Evolutionary conservation across 768 basidiomycete genomes (phyloP), one percentile per base, ranked within the genome.

Genomic region (Russula ochroleuca): DNA sequence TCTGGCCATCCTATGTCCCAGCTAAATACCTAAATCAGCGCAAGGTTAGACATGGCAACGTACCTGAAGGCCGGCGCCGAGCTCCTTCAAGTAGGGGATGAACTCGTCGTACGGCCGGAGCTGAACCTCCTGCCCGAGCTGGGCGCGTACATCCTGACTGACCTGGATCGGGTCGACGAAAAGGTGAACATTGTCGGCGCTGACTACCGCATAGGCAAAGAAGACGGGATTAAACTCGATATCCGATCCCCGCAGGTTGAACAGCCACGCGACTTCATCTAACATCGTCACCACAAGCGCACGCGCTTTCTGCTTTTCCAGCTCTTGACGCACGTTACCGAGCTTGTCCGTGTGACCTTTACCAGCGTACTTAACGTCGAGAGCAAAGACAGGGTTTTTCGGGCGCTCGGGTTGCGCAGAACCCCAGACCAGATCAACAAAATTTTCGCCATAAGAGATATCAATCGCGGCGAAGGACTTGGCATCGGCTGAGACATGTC

Each of bases 201-300:
- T 88, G 41, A 98, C 78, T 37, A 94, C 80, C 2, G 94, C 90
- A 72, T 95, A 97, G 0, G 92, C 85, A 71, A 97, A 98, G 79
- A 97, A 96, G 19, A 97, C 92, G 4, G 87, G 87, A 65, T 97
- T 98, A 76, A 82, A 98, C 38, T 86, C 86, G 70, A 98, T 95
- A 72, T 98, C 96, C 2, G 86, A 83, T 1, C 94, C 95, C 65
- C 96, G 86, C 37, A 99, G 78, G 73, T 98, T 95, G 77, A 93
- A 91, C 43, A 94, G 72, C 94, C 94, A 98, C 0, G 93, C 94
- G 55, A 96, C 85, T 73, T 98, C 96, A 73, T 98, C 96, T 23
- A 98, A 82, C 80, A 88, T 86, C n/a, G 81, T 88, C 5, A 98
- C 82, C 1, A 96, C 86, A 47, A 91, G 73, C 1, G 89, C 93